Evolutionary conservation across 163 green algal genomes (phyloP).

Genomic region (Scenedesmus sp.): DNA sequence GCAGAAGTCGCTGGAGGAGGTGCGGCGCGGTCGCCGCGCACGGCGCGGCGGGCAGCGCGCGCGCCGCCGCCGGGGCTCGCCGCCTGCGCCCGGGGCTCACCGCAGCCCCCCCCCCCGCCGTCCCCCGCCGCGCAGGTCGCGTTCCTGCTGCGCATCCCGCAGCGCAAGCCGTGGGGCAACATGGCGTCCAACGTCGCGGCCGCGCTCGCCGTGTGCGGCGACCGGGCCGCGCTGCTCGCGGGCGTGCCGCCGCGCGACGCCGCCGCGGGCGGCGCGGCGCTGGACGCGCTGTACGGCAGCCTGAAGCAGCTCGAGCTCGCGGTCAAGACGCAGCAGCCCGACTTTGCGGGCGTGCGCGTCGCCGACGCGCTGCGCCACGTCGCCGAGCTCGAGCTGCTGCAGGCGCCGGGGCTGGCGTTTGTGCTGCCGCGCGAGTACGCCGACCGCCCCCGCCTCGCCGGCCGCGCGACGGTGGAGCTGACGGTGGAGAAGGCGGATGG

Average conservation of each 20-base stretch:
- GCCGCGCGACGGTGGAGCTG: slow-evolving; percentile 85
- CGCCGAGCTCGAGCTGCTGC: slow-evolving; percentile 67
- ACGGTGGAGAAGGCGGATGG: slow-evolving; percentile 74
- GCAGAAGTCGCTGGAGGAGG: slow-evolving; percentile 64
- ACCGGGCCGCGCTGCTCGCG: slow-evolving; percentile 1
- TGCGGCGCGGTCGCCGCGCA: too few relatives aligned
- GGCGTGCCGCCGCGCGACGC: slow-evolving; percentile 54
- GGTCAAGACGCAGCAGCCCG: slow-evolving; percentile 59
- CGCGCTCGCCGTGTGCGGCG: slow-evolving; percentile 38
- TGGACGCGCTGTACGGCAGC: slow-evolving; percentile 54
- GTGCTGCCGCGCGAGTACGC: slow-evolving; percentile 71
- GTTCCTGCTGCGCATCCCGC: slow-evolving; percentile 90
- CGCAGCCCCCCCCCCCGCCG: too few relatives aligned
- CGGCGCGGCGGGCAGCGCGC: too few relatives aligned
- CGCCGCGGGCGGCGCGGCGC: slow-evolving; percentile 46
- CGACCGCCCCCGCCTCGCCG: slow-evolving; percentile 52
- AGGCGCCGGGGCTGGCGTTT: slow-evolving; percentile 84
- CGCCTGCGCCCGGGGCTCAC: too few relatives aligned
- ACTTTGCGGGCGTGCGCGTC: slow-evolving; percentile 47
- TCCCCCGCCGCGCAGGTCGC: too few relatives aligned
- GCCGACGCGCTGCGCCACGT: slow-evolving; percentile 68
- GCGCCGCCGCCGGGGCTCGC: too few relatives aligned
- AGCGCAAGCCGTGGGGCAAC: slow-evolving; percentile 88
- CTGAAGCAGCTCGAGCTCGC: slow-evolving; percentile 60
- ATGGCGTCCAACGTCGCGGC: slow-evolving; percentile 73